Conservation (phyloP, 768 basidiomycete genomes). For the Auriscalpium vulgare region DNA sequence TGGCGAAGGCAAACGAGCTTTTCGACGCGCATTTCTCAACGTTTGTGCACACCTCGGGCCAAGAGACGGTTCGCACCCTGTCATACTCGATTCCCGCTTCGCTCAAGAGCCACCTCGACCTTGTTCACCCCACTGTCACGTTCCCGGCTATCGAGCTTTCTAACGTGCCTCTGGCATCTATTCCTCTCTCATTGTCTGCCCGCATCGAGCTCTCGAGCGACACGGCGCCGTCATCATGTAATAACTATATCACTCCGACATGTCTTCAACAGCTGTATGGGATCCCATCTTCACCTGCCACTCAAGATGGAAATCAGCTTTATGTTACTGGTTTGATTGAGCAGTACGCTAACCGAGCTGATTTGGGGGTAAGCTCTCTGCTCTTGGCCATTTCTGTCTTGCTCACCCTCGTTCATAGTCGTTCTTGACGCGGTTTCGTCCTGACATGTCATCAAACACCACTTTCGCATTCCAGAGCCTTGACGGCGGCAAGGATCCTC, state of each 20-base stretch:
- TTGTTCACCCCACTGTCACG: slow-evolving; percentile 15
- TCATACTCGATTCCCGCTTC: neutral
- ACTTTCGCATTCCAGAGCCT: slow-evolving; percentile 14
- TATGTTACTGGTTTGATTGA: slow-evolving; percentile 22
- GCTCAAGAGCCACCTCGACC: slow-evolving; percentile 7
- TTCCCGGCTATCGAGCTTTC: neutral
- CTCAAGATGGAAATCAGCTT: slow-evolving; percentile 17
- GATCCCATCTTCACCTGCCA: slow-evolving; percentile 25
- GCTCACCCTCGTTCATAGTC: neutral
- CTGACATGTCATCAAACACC: neutral
- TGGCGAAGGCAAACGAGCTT: neutral
- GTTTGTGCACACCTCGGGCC: slow-evolving; percentile 2
- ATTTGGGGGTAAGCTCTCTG: slow-evolving; percentile 16
- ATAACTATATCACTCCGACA: slow-evolving; percentile 18
- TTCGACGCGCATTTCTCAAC: neutral
- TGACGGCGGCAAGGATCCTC: slow-evolving; percentile 18
- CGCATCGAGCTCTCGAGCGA: neutral
- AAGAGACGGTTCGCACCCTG: slow-evolving; percentile 6
- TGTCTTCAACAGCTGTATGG: slow-evolving; percentile 29
- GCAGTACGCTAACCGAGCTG: slow-evolving; percentile 22
- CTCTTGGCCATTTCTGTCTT: too few species aligned
- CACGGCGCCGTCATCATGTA: neutral
- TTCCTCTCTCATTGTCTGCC: neutral
- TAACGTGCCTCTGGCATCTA: neutral
- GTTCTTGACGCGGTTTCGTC: neutral